These are phyloP conservation scores for Didymella arachidicola DNA, from an alignment of 2,329 filamentous ascomycete species.

Conservation along the genomic window DNA sequence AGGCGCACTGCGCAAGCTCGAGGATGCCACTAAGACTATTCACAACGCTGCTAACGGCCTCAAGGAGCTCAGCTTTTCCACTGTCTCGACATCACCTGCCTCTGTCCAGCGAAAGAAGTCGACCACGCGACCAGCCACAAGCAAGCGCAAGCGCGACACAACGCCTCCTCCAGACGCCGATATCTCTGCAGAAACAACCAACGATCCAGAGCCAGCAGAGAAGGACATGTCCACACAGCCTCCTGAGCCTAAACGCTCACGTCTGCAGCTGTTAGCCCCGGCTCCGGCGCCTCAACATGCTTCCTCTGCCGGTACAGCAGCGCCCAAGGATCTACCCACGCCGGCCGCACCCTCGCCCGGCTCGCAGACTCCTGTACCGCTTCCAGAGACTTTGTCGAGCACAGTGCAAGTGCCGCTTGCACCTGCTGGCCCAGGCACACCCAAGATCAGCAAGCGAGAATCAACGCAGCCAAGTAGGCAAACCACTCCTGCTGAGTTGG, in stretches of 20 bases:
- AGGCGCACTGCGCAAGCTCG: constrained; percentile 47
- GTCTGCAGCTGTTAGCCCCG: constrained; percentile 30
- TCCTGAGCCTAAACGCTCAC: constrained; percentile 44
- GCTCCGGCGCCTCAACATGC: constrained; percentile 6
- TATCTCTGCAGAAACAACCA: constrained; percentile 21
- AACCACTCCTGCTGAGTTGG: constrained; percentile 28
- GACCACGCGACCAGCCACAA: constrained; percentile 35
- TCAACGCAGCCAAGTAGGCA: constrained; percentile 23
- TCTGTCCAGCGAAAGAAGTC: constrained; percentile 35
- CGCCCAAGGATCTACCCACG: constrained; percentile 18
- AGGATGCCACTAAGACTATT: constrained; percentile 46
- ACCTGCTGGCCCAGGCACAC: constrained; percentile 52
- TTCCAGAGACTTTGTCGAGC: constrained; percentile 23
- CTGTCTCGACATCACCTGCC: constrained; percentile 27
- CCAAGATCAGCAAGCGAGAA: constrained; percentile 28
- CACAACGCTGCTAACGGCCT: constrained; percentile 46
- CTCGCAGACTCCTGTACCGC: constrained; percentile 21
- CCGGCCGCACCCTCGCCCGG: constrained; percentile 27
- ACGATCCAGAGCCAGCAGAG: constrained; percentile 37
- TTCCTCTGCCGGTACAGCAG: constrained; percentile 8
- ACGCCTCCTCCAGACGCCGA: constrained; percentile 38
- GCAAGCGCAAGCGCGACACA: constrained; percentile 65
- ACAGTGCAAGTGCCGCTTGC: constrained; percentile 54
- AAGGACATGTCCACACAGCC: constrained; percentile 38
- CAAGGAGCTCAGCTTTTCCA: constrained; percentile 44